Evolutionary conservation across 768 basidiomycete genomes (phyloP), one percentile per base, ranked within the genome.

Genomic region (Trametes cubensis): DNA sequence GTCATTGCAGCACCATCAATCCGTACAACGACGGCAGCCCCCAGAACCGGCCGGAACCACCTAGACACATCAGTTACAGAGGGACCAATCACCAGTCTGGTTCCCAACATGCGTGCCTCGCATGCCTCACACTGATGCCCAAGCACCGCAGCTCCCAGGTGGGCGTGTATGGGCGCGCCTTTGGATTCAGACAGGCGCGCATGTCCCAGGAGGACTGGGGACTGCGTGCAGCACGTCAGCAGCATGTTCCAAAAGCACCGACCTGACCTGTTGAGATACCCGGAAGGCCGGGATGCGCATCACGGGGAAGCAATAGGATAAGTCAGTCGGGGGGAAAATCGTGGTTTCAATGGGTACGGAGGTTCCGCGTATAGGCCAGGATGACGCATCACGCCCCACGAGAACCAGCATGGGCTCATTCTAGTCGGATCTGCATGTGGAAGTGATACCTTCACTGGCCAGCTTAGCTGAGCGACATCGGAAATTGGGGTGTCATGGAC

Each of bases 101-200:
- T 61, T 61, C 60, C 46, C 60, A 61, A 39, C 44, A 49, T 34
- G 47, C 60, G 58, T 60, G 51, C 58, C 58, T 60, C 50, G 21
- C 61, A 28, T 52, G 52, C 44, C 52, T 38, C 61, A 57, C 42
- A 13, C 11, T 53, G 54, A 55, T 57, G 61, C 21, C n/a, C 23
- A n/a, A 11, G 48, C 25, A 28, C 25, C 48, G 48, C 48, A 49
- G 48, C 25, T 49, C 25, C 48, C 48, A 39, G 55, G 55, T 62
- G 61, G 61, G 61, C 50, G 61, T 42, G 61, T 57, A 57, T 62
- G 61, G 48, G 55, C 41, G 50, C 50, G 55, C n/a, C 39, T 52
- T 56, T 56, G 45, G 49, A 5, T 17, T 44, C 6, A 30, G 30
- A 39, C 47, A 54, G 48, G 53, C 54, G 20, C 39, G 40, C 53